These are phyloP conservation scores for Pythium diclinum DNA, from an alignment of 352 stramenopile genomes.

Conservation along the genomic window DNA sequence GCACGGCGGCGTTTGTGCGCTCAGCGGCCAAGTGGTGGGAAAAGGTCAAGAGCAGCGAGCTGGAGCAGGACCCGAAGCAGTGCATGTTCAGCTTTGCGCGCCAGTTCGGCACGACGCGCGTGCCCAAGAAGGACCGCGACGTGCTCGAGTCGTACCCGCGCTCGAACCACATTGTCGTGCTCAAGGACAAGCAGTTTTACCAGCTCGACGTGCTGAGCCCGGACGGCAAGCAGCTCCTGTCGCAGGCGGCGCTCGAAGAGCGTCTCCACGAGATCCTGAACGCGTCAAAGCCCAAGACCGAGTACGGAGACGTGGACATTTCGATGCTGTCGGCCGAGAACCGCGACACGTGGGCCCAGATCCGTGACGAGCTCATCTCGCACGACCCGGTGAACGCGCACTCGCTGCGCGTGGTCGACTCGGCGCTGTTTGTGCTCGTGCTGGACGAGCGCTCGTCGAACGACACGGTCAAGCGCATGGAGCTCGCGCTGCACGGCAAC, in stretches of 20 bases:
- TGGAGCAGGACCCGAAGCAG: conserved; percentile 89
- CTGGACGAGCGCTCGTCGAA: conserved; percentile 72
- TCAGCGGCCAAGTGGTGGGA: conserved; percentile 87
- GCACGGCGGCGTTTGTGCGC: conserved; percentile 74
- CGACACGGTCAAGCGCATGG: conserved; percentile 71
- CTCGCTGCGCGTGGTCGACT: conserved; percentile 81
- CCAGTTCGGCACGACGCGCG: conserved; percentile 83
- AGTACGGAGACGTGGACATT: conserved; percentile 53
- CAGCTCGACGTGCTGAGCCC: conserved; percentile 77
- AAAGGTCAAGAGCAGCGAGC: conserved; percentile 84
- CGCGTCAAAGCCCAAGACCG: conserved; percentile 30
- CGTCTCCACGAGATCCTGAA: conserved; percentile 73
- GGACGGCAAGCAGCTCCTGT: conserved; percentile 80
- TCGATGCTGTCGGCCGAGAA: conserved; percentile 81
- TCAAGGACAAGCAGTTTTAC: conserved; percentile 84
- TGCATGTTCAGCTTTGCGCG: conserved; percentile 88
- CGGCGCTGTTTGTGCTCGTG: conserved; percentile 86
- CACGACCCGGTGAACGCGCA: conserved; percentile 68
- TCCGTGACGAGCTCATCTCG: conserved; percentile 66
- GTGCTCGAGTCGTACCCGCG: conserved; percentile 69
- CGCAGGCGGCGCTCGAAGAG: conserved; percentile 60
- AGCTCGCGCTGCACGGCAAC: conserved; percentile 84
- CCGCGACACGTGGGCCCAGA: conserved; percentile 82
- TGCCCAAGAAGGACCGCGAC: conserved; percentile 72
- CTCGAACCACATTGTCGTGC: conserved; percentile 87